These are phyloP conservation scores for Hansenula anomala DNA, from an alignment of 1,139 yeast genomes.

Conservation along the genomic window DNA sequence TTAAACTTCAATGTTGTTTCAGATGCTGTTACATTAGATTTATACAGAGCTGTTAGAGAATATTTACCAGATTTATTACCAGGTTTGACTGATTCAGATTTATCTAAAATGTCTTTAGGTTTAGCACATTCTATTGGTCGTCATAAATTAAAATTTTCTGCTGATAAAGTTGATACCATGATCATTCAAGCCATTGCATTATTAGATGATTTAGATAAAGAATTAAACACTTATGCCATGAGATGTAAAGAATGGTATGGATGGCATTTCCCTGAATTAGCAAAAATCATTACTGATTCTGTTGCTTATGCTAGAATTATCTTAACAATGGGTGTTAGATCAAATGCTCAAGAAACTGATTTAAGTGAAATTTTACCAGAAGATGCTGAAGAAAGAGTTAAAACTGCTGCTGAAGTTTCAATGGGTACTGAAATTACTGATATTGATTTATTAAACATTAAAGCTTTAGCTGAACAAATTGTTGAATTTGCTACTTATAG, in stretches of 20 bases:
- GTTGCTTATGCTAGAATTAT: slow-evolving; percentile 92
- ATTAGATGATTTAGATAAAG: slow-evolving; percentile 95
- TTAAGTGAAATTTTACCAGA: slow-evolving; percentile 90
- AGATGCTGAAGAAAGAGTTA: slow-evolving; percentile 77
- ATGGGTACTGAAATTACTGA: slow-evolving; percentile 98
- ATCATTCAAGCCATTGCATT: slow-evolving; percentile 98
- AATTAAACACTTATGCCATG: slow-evolving; percentile 96
- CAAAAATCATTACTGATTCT: slow-evolving; percentile 93
- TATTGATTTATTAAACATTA: slow-evolving; percentile 79
- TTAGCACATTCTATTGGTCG: slow-evolving; percentile 97
- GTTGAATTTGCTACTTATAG: slow-evolving; percentile 94
- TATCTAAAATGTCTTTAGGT: slow-evolving; percentile 94
- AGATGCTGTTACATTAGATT: slow-evolving; percentile 91
- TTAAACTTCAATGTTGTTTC: slow-evolving; percentile 84
- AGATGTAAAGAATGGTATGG: slow-evolving; percentile 99
- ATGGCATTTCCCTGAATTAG: slow-evolving; percentile 99
- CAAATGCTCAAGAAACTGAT: slow-evolving; percentile 87
- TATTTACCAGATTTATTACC: slow-evolving; percentile 91
- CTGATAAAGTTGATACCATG: slow-evolving; percentile 98
- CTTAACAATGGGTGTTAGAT: slow-evolving; percentile 90
- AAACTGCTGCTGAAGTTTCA: slow-evolving; percentile 94
- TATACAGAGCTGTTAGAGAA: slow-evolving; percentile 93
- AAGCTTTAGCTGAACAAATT: slow-evolving; percentile 88
- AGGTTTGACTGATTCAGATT: slow-evolving; percentile 79
- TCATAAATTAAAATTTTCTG: slow-evolving; percentile 94